phyloP scores from a whole-genome alignment of 78 protist genomes.

The Guillardia theta region DNA sequence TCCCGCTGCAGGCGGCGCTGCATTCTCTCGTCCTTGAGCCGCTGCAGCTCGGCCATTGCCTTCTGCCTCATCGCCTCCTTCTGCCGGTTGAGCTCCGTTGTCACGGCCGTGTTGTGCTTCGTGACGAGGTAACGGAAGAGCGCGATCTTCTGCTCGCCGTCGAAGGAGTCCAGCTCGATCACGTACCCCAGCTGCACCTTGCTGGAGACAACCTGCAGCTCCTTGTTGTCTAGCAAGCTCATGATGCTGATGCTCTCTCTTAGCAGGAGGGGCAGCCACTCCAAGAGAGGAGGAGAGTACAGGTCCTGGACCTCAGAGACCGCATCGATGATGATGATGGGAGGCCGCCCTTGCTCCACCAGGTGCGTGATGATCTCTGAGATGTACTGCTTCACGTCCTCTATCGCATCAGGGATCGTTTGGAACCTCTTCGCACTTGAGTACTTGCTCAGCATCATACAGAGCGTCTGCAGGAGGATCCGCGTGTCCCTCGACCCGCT shows the following conservation, averaged over 20 bases:
- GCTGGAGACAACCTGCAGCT: neutral
- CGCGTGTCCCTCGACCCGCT: neutral
- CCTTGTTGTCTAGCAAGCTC: too few relatives aligned
- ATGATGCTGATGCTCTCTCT: too few relatives aligned
- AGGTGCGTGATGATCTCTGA: neutral
- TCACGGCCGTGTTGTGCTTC: constrained; percentile 5
- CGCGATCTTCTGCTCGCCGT: neutral
- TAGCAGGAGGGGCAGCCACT: neutral
- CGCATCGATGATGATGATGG: neutral
- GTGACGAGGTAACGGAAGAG: neutral
- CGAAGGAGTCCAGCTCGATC: neutral
- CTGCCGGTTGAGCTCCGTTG: neutral
- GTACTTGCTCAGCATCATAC: too few relatives aligned
- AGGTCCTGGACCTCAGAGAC: neutral
- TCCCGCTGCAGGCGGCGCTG: constrained; percentile 14
- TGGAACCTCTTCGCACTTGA: too few relatives aligned
- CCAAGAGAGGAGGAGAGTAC: neutral
- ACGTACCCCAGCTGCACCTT: neutral
- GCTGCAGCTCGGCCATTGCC: neutral
- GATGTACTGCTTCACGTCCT: too few relatives aligned
- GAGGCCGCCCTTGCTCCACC: neutral
- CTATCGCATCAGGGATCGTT: too few relatives aligned
- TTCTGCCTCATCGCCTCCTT: neutral
- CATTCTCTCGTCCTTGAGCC: neutral
- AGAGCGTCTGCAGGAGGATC: neutral